These are phyloP conservation scores for Aspergillus vadensis DNA, from an alignment of 2,329 filamentous ascomycete genomes.

Conservation along the genomic window DNA sequence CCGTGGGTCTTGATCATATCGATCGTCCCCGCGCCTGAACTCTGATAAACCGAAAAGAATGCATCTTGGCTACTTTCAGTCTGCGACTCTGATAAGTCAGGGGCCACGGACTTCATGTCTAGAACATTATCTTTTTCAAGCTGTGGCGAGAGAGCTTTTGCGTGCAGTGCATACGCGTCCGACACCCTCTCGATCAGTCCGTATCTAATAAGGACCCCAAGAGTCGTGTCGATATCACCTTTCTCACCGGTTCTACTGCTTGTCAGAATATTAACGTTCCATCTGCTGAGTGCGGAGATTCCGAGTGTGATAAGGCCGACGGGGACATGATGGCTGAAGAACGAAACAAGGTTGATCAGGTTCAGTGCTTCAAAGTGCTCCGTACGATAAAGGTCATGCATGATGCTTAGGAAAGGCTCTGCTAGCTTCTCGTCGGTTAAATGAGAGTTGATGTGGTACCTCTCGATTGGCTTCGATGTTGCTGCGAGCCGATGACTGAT, in stretches of 20 bases:
- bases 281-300: conserved; percentile 34
- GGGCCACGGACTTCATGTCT: conserved; percentile 26
- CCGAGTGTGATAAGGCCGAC: conserved; percentile 66
- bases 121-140: conserved; percentile 26
- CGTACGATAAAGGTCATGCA: conserved; percentile 47
- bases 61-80: conserved; percentile 40
- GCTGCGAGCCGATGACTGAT: conserved; percentile 64
- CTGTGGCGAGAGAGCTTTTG: conserved; percentile 19
- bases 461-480: conserved; percentile 62
- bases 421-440: conserved; percentile 58
- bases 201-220: conserved; percentile 49
- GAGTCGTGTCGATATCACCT: conserved; percentile 48
- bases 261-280: conserved; percentile 42
- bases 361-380: conserved; percentile 60
- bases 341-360: conserved; percentile 65
- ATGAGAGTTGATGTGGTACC: conserved; percentile 60
- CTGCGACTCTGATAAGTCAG: conserved; percentile 36
- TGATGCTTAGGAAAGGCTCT: conserved; percentile 50
- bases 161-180: conserved; percentile 32
- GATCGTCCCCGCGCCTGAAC: conserved; percentile 30
- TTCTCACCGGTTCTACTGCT: conserved; percentile 37
- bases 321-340: conserved; percentile 66
- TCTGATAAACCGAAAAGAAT: conserved; percentile 34
- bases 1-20: conserved; percentile 52
- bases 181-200: conserved; percentile 48